phyloP scores from a whole-genome alignment of 768 basidiomycete genomes.

The Clitopilus hobsonii region DNA sequence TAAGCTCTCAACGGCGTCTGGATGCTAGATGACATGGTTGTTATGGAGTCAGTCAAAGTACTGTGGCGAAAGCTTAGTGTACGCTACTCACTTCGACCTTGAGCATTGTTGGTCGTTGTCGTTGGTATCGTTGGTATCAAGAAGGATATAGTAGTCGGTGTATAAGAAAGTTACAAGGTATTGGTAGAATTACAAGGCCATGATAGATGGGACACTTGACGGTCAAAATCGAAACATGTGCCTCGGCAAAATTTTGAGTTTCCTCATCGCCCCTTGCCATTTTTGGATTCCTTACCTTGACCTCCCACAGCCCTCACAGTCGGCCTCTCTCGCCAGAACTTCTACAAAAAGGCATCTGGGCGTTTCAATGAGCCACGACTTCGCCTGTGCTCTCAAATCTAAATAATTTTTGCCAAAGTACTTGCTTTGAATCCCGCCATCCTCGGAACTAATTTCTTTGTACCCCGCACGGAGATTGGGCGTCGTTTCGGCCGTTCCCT shows the following conservation, averaged over 20 bases:
- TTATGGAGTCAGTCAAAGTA: constrained; percentile 7
- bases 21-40: constrained; percentile 23
- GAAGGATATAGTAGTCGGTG: constrained; percentile 7
- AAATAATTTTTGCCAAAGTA: neutral
- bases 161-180: constrained; percentile 14
- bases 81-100: constrained; percentile 13
- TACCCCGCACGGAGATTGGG: neutral
- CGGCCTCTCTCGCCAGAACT: neutral
- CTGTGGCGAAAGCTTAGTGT: constrained; percentile 7
- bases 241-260: constrained; percentile 14
- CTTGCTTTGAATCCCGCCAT: neutral
- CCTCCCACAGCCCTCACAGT: neutral
- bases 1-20: constrained; percentile 49
- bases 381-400: neutral
- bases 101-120: constrained; percentile 14
- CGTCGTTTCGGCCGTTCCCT: neutral
- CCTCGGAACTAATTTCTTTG: neutral
- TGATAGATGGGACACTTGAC: constrained; percentile 12
- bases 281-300: constrained; percentile 13
- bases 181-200: constrained; percentile 19
- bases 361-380: neutral
- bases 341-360: neutral
- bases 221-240: constrained; percentile 17
- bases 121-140: constrained; percentile 7
- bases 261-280: constrained; percentile 15